Evolutionary conservation across 78 protist species (phyloP).

Genomic region (Mantamonas sphyraenae): DNA sequence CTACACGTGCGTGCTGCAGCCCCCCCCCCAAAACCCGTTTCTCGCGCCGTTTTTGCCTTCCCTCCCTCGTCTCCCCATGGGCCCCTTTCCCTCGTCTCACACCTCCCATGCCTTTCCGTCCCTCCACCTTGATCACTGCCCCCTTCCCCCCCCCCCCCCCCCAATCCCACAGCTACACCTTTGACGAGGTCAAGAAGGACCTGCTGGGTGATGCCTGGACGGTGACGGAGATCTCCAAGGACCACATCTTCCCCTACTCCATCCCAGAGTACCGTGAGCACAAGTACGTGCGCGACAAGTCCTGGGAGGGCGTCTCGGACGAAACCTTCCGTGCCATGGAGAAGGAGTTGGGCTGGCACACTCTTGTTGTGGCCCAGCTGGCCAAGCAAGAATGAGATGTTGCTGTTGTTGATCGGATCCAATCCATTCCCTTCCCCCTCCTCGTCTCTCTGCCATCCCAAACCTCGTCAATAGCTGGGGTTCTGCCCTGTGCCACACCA

Average conservation of each 20-base stretch:
- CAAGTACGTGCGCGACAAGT: slow-evolving; percentile 3
- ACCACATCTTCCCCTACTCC: slow-evolving; percentile 10
- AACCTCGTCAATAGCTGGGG: no score
- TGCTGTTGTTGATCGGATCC: no score
- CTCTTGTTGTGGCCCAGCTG: slow-evolving; percentile 2
- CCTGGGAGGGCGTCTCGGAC: neutral
- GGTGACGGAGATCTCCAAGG: slow-evolving; percentile 14
- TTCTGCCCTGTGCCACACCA: no score
- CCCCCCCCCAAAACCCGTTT: neutral
- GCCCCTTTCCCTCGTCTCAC: no score
- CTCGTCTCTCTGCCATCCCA: no score
- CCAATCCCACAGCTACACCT: no score
- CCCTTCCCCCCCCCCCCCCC: no score
- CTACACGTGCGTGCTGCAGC: slow-evolving; percentile 23
- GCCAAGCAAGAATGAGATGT: no score
- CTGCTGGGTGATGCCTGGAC: no score
- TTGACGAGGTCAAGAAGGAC: no score
- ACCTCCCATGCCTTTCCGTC: no score
- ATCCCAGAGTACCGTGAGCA: neutral
- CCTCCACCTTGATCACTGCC: neutral
- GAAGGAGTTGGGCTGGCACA: slow-evolving; percentile 23
- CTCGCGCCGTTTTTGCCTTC: neutral
- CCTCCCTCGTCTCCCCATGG: neutral
- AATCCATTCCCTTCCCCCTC: no score
- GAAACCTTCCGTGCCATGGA: neutral